Base-by-base conservation (phyloP, 495 filamentous ascomycete species). In the Penicillium crystallinum region DNA sequence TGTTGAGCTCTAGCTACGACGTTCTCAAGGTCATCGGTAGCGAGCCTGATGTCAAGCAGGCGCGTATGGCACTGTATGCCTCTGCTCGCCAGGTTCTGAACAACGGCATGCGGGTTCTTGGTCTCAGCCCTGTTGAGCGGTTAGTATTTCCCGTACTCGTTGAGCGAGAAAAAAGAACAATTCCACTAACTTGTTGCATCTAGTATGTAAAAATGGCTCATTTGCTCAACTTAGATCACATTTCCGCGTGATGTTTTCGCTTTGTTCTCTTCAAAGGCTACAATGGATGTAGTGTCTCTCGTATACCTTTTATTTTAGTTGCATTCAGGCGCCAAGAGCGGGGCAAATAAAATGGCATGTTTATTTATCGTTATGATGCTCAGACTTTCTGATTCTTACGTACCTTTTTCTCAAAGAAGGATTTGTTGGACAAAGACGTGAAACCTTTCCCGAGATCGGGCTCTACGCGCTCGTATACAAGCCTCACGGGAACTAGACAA, bases 81-180 rank as follows among this genome's bases (percentile, higher is more conserved):
- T 77, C 87, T 11, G 87, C 88, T 2, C 77, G 87, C 53, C 84
- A 83, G 45, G 88, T 95, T 1, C 68, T 96, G 49, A 72, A 83
- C 65, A 95, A 91, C 65, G 90, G 90, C 37, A 95, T 96, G 90
- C 77, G 77, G 42, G 66, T 95, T 61, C 73, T 95, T 49, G 90
- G 90, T 19, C 73, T 95, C 54, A 87, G 71, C 54, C 90, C 90
- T 23, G 85, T 93, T 44, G 77, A 86, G 52, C 79, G 89, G 79
- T 78, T 53, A 31, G 52, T 51, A 30, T 42, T 46, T 15, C 35
- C 34, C 17, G 12, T 1, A 9, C 48, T 19, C 14, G 22, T 23
- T 9, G 11, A 15, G 23, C 3, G 8, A 7, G 15, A 27, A 27
- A 27, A 7, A 27, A 27, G 7, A 27, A 27, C 23, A 27, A 27